phyloP scores from a whole-genome alignment of 2,329 filamentous ascomycete species.

The Venturia effusa region DNA sequence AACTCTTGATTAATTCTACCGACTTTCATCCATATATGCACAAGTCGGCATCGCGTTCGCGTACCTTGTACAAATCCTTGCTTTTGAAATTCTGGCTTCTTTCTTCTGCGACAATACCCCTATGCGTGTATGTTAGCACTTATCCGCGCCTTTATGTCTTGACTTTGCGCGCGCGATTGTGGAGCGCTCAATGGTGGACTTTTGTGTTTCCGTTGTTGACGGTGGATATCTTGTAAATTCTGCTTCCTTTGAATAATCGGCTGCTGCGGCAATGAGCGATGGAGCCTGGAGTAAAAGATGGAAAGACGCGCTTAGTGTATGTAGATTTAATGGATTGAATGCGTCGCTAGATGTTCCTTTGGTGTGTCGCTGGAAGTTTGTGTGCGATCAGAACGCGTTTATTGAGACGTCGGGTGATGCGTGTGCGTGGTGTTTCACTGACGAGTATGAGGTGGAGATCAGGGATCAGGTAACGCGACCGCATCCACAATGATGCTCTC shows the following conservation, averaged over 20 bases:
- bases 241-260: neutral
- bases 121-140: neutral
- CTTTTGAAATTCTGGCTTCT: neutral
- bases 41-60: neutral
- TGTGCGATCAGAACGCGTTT: too few relatives aligned
- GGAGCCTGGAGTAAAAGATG: neutral
- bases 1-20: neutral
- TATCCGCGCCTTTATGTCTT: neutral
- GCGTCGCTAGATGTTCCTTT: neutral
- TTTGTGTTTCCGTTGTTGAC: neutral
- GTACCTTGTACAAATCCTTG: neutral
- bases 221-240: neutral
- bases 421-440: too few relatives aligned
- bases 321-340: neutral
- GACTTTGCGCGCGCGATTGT: neutral
- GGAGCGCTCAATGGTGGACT: neutral
- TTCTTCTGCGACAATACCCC: conserved; percentile 2
- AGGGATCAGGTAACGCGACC: too few relatives aligned
- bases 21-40: neutral
- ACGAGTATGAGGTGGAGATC: too few relatives aligned
- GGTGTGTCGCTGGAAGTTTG: neutral
- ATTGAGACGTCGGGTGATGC: neutral
- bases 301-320: neutral
- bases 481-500: too few relatives aligned
- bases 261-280: neutral